These are phyloP conservation scores for Letharia columbiana DNA, from an alignment of 495 filamentous ascomycete species.

Conservation along the genomic window DNA sequence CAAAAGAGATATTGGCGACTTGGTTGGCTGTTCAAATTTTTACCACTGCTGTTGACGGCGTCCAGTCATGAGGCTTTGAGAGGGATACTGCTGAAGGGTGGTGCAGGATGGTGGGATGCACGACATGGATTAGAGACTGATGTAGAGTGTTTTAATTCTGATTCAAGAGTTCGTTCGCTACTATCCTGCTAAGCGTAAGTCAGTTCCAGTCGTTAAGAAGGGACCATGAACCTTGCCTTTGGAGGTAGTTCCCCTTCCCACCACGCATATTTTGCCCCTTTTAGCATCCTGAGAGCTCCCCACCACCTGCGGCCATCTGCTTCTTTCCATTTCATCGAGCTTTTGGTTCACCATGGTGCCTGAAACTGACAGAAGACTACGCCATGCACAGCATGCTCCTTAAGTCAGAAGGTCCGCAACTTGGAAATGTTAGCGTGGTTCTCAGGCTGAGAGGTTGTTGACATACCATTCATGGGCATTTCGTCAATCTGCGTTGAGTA, in stretches of 20 bases:
- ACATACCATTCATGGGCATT: conserved; percentile 90
- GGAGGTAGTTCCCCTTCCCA: not conserved
- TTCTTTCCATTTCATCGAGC: not conserved
- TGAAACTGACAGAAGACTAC: not conserved
- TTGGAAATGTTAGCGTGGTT: conserved; percentile 17
- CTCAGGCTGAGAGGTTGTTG: not conserved
- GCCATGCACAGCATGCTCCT: not conserved
- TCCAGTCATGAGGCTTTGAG: not conserved
- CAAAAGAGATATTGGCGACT: not conserved
- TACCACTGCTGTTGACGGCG: not conserved
- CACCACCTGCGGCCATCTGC: not conserved
- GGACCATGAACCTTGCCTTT: conserved; percentile 3
- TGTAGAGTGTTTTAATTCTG: not conserved
- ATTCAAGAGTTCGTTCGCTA: not conserved
- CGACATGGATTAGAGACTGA: not conserved
- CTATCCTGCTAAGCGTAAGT: not conserved
- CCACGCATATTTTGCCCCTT: conserved; percentile 4
- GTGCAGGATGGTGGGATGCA: not conserved
- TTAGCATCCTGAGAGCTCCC: not conserved
- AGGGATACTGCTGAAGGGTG: not conserved
- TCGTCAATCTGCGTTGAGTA: conserved; percentile 99
- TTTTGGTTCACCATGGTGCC: not conserved
- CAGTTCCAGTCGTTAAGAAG: not conserved
- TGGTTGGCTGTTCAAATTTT: not conserved
- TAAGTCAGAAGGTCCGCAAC: conserved; percentile 54